A percentile compares a stretch with the other conserved stretches of the same genome.
Conservation (phyloP, 2,329 filamentous ascomycete species). For the Lecanicillium sp. region DNA sequence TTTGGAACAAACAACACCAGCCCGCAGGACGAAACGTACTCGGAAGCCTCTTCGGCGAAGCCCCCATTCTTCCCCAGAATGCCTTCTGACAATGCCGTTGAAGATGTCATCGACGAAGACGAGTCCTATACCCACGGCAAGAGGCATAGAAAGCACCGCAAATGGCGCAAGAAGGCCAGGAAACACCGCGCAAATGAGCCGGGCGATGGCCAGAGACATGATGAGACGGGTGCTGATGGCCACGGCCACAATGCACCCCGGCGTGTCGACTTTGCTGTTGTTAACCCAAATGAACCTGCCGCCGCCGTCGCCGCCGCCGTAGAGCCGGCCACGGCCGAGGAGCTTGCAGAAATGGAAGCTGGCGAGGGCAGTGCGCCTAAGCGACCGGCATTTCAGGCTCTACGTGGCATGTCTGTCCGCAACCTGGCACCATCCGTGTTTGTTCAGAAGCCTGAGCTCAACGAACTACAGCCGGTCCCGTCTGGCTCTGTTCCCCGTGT, state of each 20-base stretch:
- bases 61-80: conserved; percentile 27
- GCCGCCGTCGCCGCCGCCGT: conserved; percentile 10
- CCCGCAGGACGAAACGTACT: conserved; percentile 28
- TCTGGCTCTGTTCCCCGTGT: conserved; percentile 47
- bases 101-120: conserved; percentile 40
- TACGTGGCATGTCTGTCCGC: conserved; percentile 57
- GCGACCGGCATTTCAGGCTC: conserved; percentile 41
- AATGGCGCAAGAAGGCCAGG: conserved; percentile 37
- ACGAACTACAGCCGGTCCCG: conserved; percentile 18
- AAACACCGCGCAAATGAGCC: conserved; percentile 26
- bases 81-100: conserved; percentile 29
- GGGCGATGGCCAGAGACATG: conserved; percentile 21
- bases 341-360: conserved; percentile 16
- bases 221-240: conserved; percentile 12
- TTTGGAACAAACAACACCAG: conserved; percentile 27
- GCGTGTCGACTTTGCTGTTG: conserved; percentile 51
- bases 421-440: conserved; percentile 68
- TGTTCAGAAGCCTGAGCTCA: conserved; percentile 31
- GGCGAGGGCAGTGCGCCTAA: conserved; percentile 9
- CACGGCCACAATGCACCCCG: conserved; percentile 34
- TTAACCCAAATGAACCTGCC: conserved; percentile 1
- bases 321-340: conserved; percentile 16
- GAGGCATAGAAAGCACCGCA: conserved; percentile 25
- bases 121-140: conserved; percentile 25
- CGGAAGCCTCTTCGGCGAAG: conserved; percentile 30